Base-by-base conservation (phyloP, 2,329 filamentous ascomycete genomes). In the Beauveria caledonica region DNA sequence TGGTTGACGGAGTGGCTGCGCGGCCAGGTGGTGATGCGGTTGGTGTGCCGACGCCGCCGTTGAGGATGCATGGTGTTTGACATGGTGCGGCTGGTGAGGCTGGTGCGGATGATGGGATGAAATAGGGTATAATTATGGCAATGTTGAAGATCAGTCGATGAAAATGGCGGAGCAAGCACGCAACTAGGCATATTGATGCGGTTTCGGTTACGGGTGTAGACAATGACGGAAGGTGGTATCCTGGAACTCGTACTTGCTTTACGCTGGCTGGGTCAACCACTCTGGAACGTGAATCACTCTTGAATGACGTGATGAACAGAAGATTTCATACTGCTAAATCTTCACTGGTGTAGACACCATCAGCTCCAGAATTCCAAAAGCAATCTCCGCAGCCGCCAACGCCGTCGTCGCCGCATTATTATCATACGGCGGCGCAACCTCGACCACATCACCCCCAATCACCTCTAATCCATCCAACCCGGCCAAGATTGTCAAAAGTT, bases 351-450 rank as follows among this genome's bases (percentile, higher is more conserved):
- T 63, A 17, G 60, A 52, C 60, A 67, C 53, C 66, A 67, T 66
- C 3, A 66, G 62, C 40, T 66, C 65, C 66, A 95, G 72, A n/a
- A 94, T 81, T 75, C 94, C 90, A 72, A 86, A 94, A 1, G 84
- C 88, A 40, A 94, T 82, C 78, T 95, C 90, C 42, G 90, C 89
- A 1, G 85, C 91, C 6, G 88, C 89, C 62, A 94, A 74, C 17
- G 88, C 88, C 33, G 90, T 95, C 64, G 85, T 86, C 75, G 94
- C 90, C 1, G 85, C 89, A 11, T 77, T 77, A 9, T 87, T 86
- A 76, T 95, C 90, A 70, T 94, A 96, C 23, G 86, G 87, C 0
- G 90, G 91, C 33, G 87, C 83, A 4, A 95, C 90, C 77, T 95
- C 90, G 9, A 95, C 91, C 53, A 95, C 83, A 74, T 95, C 90